phyloP scores from a whole-genome alignment of 768 basidiomycete genomes.

The Piloderma croceum region DNA sequence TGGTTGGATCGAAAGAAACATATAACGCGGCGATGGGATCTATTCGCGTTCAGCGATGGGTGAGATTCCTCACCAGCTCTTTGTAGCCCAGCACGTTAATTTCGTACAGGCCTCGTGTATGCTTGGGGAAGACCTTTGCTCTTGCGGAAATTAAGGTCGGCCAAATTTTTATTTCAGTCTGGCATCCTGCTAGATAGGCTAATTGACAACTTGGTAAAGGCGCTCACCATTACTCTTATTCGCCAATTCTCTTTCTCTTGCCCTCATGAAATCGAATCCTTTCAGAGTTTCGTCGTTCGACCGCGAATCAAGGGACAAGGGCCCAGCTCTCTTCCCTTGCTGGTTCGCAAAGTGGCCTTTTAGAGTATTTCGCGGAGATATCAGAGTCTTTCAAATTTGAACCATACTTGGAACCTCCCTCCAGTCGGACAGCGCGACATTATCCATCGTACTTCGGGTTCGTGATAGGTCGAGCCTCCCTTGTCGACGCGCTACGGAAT shows the following conservation, averaged over 20 bases:
- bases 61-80: constrained; percentile 24
- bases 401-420: no score
- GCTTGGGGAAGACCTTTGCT: constrained; percentile 57
- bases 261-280: constrained; percentile 48
- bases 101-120: constrained; percentile 46
- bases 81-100: constrained; percentile 11
- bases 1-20: constrained; percentile 44
- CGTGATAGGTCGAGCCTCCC: no score
- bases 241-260: constrained; percentile 51
- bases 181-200: neutral
- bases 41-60: constrained; percentile 59
- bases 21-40: constrained; percentile 32
- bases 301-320: constrained; percentile 50
- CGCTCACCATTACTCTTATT: constrained; percentile 45
- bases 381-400: neutral
- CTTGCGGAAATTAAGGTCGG: constrained; percentile 55
- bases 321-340: constrained; percentile 51
- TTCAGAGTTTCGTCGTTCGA: constrained; percentile 62
- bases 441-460: no score
- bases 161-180: neutral
- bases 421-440: no score
- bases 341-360: constrained; percentile 29
- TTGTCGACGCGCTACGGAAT: no score
- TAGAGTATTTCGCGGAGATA: neutral
- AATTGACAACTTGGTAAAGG: constrained; percentile 14